Evolutionary conservation across 2,329 filamentous ascomycete species (phyloP).

Genomic region (Aspergillus pseudoviridinutans): DNA sequence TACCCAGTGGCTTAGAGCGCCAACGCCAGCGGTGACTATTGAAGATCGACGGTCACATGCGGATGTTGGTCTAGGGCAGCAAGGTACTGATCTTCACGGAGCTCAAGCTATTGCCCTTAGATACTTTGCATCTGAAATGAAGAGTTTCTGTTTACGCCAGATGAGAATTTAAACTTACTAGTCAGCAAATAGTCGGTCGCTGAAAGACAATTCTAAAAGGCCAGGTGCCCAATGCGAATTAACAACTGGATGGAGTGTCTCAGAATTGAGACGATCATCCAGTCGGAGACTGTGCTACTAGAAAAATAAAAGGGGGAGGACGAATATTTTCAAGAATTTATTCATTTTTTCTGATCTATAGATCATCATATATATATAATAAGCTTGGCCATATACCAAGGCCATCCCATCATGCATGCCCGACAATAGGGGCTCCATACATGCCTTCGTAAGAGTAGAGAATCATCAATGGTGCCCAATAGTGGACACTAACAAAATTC

Average conservation of each 20-base stretch:
- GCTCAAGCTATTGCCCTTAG: background rate
- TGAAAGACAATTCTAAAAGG: too few relatives aligned
- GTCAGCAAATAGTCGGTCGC: too few relatives aligned
- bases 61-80: background rate
- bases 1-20: background rate
- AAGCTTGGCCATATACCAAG: background rate
- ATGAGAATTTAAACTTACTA: too few relatives aligned
- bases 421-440: constrained; percentile 9
- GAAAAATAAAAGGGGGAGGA: background rate
- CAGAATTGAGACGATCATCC: background rate
- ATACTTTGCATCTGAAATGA: background rate
- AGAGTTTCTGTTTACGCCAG: too few relatives aligned
- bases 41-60: background rate
- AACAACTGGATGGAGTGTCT: too few relatives aligned
- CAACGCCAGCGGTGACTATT: background rate
- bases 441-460: constrained; percentile 8
- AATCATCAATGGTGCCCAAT: constrained; percentile 9
- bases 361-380: background rate
- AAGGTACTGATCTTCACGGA: background rate
- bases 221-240: too few relatives aligned
- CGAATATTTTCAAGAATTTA: background rate
- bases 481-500: constrained; percentile 8
- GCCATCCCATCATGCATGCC: background rate
- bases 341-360: background rate
- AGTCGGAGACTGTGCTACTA: background rate